Conservation (phyloP, 140 eudicot genomes). For the Flaveria floridana region DNA sequence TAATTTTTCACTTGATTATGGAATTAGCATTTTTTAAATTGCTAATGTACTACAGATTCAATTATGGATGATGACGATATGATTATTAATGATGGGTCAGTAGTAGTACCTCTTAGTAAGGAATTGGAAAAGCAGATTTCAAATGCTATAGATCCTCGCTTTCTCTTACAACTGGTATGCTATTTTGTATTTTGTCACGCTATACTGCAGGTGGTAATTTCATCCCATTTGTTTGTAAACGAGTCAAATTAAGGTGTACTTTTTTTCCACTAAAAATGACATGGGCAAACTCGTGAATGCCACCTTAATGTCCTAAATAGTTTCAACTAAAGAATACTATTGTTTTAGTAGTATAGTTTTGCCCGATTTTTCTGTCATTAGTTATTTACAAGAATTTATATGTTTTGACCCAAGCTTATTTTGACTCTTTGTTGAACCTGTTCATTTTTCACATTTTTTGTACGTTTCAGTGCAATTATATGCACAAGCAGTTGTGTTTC, state of each 20-base stretch:
- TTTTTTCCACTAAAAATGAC: not conserved
- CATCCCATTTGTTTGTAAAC: conserved; percentile 14
- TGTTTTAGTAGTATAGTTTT: no score
- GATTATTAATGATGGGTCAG: conserved; percentile 50
- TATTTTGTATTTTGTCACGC: not conserved
- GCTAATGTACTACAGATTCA: conserved; percentile 40
- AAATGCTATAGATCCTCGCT: conserved; percentile 76
- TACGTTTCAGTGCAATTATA: conserved; percentile 8
- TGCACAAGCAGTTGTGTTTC: not conserved
- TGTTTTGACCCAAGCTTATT: no score
- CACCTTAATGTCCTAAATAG: not conserved
- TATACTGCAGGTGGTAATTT: not conserved
- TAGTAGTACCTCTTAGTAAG: conserved; percentile 42
- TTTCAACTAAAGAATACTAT: not conserved
- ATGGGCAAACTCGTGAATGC: not conserved
- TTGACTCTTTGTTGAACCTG: not conserved
- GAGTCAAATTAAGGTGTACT: conserved; percentile 8
- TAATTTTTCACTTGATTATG: not conserved
- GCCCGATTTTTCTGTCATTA: no score
- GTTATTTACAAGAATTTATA: no score
- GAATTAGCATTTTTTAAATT: not conserved
- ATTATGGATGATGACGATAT: conserved; percentile 68
- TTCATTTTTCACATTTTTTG: not conserved
- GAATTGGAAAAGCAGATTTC: conserved; percentile 75
- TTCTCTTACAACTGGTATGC: conserved; percentile 82